Conservation (phyloP, 306 rosid species). For the Vigna mungo region DNA sequence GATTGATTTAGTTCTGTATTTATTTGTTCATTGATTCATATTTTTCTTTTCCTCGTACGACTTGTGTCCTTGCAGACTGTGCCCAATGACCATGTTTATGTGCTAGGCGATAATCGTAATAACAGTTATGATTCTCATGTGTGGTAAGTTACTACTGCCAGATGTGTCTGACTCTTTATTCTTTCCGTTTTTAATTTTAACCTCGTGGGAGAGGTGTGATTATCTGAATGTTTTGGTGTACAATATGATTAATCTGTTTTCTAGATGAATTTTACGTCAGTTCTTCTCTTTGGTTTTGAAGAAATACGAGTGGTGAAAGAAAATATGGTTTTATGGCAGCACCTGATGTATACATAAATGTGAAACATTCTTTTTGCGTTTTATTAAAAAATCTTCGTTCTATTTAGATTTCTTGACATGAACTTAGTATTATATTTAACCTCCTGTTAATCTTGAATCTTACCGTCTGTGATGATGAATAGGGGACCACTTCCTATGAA, state of each 20-base stretch:
- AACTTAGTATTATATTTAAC: background rate
- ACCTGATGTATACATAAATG: background rate
- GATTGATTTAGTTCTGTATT: background rate
- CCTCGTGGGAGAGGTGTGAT: slow-evolving; percentile 3
- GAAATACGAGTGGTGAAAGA: background rate
- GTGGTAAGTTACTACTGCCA: slow-evolving; percentile 61
- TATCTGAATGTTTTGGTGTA: slow-evolving; percentile 3
- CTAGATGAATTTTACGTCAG: slow-evolving; percentile 5
- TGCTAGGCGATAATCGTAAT: slow-evolving; percentile 93
- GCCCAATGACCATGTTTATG: slow-evolving; percentile 85
- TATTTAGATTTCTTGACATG: background rate
- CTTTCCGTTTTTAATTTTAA: slow-evolving; percentile 13
- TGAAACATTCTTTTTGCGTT: background rate
- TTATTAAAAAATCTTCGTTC: background rate
- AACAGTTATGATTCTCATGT: slow-evolving; percentile 80
- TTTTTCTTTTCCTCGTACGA: slow-evolving; percentile 14
- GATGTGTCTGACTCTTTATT: background rate
- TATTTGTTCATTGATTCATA: slow-evolving; percentile 15
- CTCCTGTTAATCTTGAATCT: slow-evolving; percentile 21
- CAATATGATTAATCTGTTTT: slow-evolving; percentile 10
- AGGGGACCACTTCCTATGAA: slow-evolving; percentile 63
- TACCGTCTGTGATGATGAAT: slow-evolving; percentile 34
- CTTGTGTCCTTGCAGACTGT: slow-evolving; percentile 65
- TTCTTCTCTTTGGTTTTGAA: slow-evolving; percentile 5
- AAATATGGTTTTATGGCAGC: background rate